Evolutionary conservation across 202 grass and related monocot species (phyloP), one percentile per base, ranked within the genome.

Genomic region (Saccharum hybrid): DNA sequence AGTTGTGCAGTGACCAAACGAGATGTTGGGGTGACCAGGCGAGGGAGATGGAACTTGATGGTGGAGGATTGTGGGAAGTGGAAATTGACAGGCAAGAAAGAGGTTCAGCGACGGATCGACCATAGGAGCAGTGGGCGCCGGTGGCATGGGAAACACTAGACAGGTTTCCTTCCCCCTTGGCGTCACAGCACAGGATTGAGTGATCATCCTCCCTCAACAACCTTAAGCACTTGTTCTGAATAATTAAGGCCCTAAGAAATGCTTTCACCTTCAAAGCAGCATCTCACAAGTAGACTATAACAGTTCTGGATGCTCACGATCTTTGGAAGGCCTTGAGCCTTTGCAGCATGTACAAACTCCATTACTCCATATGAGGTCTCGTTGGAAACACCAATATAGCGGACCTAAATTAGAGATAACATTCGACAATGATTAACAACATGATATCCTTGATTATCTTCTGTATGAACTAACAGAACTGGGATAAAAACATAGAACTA

Each of bases 251-350:
- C 19, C 54, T 59, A 57, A 57, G 54, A 7, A 57, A 57, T 57
- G 19, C 19, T 57, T 57, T 86, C 79, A 93, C 95, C 92, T 94
- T 98, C 95, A 23, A 94, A 94, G 43, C 52, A 83, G 73, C 92
- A 94, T 88, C 95, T 90, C 56, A 74, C 77, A 84, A 97, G 71
- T 72, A 97, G 90, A 84, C 90, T 97, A 79, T 97, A 97, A 77
- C 88, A 91, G 54, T 97, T 97, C 80, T 97, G 95, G 72, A 97
- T 97, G 88, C 95, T 94, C 74, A 93, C 87, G 56, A 98, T 94
- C 86, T 94, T 98, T 8, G 92, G 92, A 83, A 98, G 88, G 59
- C 88, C 88, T 45, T 74, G 82, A 85, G 71, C 36, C 74, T 87
- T 94, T 59, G 95, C 86, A 78, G 95, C 87, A 39, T 98, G 90